phyloP scores from a whole-genome alignment of 106 monocot genomes.

The Dioscorea dumetorum region DNA sequence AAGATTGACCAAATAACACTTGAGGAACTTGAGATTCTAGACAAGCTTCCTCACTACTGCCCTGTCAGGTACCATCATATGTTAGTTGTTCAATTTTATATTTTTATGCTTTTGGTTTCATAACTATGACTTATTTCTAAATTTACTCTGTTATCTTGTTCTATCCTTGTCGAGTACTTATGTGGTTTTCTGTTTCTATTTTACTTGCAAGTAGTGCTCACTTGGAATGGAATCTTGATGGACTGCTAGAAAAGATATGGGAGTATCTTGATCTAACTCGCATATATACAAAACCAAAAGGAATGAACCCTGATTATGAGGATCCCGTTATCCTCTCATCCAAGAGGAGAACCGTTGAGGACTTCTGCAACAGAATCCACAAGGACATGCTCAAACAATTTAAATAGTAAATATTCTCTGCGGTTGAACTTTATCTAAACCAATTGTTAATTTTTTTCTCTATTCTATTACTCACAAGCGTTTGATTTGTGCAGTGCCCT shows the following conservation, averaged over 20 bases:
- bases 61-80: conserved; percentile 58
- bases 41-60: conserved; percentile 97
- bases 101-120: background rate
- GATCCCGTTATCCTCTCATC: conserved; percentile 96
- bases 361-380: conserved; percentile 86
- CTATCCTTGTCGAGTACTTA: background rate
- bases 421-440: background rate
- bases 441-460: background rate
- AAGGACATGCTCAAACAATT: conserved; percentile 99
- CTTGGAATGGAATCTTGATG: conserved; percentile 98
- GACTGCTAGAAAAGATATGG: conserved; percentile 87
- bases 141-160: too few relatives aligned
- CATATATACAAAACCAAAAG: conserved; percentile 97
- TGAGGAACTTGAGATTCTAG: conserved; percentile 96
- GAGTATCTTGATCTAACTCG: conserved; percentile 85
- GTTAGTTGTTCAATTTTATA: background rate
- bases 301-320: conserved; percentile 97
- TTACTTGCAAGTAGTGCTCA: conserved; percentile 49
- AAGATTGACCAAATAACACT: conserved; percentile 98
- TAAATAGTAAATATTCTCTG: conserved; percentile 64
- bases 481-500: conserved; percentile 54
- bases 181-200: background rate
- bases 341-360: conserved; percentile 72
- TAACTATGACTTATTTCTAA: too few relatives aligned
- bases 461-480: background rate